These are phyloP conservation scores for Baudoinia panamericana DNA, from an alignment of 495 filamentous ascomycete species.

Conservation along the genomic window DNA sequence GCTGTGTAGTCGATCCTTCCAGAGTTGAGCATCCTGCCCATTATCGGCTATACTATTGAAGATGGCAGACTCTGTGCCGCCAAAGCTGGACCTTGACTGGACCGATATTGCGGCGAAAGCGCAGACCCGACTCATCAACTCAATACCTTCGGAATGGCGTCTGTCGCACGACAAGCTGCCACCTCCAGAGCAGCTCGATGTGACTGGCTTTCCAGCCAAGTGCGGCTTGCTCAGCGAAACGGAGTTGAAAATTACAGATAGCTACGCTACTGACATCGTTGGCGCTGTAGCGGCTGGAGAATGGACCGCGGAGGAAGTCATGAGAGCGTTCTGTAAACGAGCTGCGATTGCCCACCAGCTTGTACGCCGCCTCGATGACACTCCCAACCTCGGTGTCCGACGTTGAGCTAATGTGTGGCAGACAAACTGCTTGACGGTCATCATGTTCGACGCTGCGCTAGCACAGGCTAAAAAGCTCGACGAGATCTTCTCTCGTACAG, in stretches of 20 bases:
- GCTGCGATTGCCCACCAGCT: slow-evolving; percentile 46
- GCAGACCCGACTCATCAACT: slow-evolving; percentile 8
- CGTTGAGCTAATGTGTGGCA: slow-evolving; percentile 14
- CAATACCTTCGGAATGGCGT: slow-evolving; percentile 14
- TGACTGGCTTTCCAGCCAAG: slow-evolving; percentile 12
- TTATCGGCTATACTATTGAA: no score
- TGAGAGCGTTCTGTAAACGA: slow-evolving; percentile 43
- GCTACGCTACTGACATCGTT: slow-evolving; percentile 18
- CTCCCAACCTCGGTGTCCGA: no score
- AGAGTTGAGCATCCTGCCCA: no score
- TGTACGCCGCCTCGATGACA: slow-evolving; percentile 28
- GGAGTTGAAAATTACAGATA: slow-evolving; percentile 21
- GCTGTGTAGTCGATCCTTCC: no score
- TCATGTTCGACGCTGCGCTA: slow-evolving; percentile 50
- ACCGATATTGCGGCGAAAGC: slow-evolving; percentile 15
- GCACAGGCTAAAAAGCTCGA: slow-evolving; percentile 47
- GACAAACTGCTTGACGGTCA: slow-evolving; percentile 49
- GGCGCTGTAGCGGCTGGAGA: slow-evolving; percentile 14
- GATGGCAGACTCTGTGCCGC: neutral
- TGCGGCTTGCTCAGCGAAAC: slow-evolving; percentile 15
- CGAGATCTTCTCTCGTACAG: slow-evolving; percentile 22
- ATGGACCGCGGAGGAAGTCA: slow-evolving; percentile 33
- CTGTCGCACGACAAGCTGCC: slow-evolving; percentile 13
- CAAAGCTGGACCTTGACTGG: slow-evolving; percentile 5
- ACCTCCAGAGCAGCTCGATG: slow-evolving; percentile 12